Evolutionary conservation across 1,139 yeast genomes (phyloP).

Genomic region (Zygoascus meyerae): DNA sequence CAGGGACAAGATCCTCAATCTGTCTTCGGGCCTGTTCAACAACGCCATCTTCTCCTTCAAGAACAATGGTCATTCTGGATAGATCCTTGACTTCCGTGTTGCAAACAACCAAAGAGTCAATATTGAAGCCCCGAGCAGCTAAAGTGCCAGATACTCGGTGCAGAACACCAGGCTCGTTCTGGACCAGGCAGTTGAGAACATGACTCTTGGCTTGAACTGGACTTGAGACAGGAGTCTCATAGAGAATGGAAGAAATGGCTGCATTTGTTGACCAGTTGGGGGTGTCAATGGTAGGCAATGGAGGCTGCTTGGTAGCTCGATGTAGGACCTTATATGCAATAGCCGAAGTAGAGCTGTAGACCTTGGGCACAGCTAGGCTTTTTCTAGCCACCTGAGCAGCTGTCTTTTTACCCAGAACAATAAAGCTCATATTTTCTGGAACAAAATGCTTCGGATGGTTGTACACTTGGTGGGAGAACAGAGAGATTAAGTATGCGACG

Average conservation of each 20-base stretch:
- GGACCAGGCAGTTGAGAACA: slow-evolving; percentile 92
- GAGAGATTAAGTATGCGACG: too few species aligned
- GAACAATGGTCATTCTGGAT: slow-evolving; percentile 93
- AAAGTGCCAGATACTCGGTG: slow-evolving; percentile 90
- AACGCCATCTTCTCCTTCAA: slow-evolving; percentile 92
- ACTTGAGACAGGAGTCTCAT: slow-evolving; percentile 83
- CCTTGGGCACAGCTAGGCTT: background rate
- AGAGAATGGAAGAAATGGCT: slow-evolving; percentile 89
- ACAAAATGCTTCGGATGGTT: too few species aligned
- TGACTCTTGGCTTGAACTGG: slow-evolving; percentile 49
- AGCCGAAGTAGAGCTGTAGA: slow-evolving; percentile 70
- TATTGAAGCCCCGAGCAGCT: slow-evolving; percentile 97
- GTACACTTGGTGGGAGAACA: too few species aligned
- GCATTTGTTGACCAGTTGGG: slow-evolving; percentile 95
- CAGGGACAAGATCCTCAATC: slow-evolving; percentile 95
- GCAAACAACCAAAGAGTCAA: slow-evolving; percentile 94
- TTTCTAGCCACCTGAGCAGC: too few species aligned
- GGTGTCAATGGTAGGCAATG: slow-evolving; percentile 89
- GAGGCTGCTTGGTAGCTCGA: slow-evolving; percentile 75
- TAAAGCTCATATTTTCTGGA: too few species aligned
- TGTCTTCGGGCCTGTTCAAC: slow-evolving; percentile 99
- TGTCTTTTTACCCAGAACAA: too few species aligned
- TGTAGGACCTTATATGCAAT: slow-evolving; percentile 90
- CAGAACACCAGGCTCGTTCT: slow-evolving; percentile 97
- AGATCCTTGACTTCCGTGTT: slow-evolving; percentile 93